These are phyloP conservation scores for Xerocomellus intermedius DNA, from an alignment of 768 basidiomycete genomes.

Conservation along the genomic window DNA sequence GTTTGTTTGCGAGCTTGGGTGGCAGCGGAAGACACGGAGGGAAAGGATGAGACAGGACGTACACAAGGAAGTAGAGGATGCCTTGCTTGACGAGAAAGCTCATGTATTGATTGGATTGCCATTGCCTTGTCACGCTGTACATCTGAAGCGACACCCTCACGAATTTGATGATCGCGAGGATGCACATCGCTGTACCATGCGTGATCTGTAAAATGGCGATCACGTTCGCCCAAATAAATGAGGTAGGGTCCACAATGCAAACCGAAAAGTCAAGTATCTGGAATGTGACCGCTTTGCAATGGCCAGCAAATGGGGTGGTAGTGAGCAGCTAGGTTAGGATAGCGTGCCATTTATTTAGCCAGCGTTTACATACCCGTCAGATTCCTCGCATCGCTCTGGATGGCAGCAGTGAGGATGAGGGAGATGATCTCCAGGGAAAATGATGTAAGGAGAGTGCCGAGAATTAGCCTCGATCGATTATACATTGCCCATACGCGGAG, in stretches of 20 bases:
- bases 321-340: not conserved
- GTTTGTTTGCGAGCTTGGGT: not conserved
- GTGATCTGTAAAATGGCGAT: not conserved
- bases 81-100: not conserved
- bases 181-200: not conserved
- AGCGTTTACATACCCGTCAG: not conserved
- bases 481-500: constrained; percentile 3
- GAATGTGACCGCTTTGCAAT: not conserved
- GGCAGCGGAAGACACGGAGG: not conserved
- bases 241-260: not conserved
- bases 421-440: not conserved
- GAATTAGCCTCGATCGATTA: not conserved
- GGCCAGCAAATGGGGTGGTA: not conserved
- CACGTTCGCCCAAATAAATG: not conserved
- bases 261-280: not conserved
- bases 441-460: not conserved
- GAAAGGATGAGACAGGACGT: not conserved
- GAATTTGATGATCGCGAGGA: not conserved
- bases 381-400: not conserved
- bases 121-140: not conserved
- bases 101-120: not conserved
- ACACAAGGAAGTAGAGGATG: not conserved
- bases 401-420: not conserved
- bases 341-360: too few relatives aligned
- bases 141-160: not conserved